Evolutionary conservation across 108 stramenopile species (phyloP).

Genomic region (Skeletonema potamos): DNA sequence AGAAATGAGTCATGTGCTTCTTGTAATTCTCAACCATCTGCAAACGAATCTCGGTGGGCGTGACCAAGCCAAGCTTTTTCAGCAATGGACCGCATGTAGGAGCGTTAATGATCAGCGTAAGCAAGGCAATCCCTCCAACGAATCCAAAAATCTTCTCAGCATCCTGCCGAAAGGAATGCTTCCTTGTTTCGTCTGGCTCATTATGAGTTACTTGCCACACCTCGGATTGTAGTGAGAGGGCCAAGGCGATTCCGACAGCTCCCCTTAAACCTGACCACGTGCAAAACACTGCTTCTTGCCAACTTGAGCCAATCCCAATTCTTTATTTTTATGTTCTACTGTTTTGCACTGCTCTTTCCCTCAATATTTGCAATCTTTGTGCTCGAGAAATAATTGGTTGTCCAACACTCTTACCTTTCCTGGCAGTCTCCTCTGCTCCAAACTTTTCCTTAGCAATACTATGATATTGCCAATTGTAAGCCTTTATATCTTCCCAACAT

Average conservation of each 20-base stretch:
- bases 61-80: slow-evolving; percentile 51
- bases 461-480: too few relatives aligned
- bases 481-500: too few relatives aligned
- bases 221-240: slow-evolving; percentile 25
- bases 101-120: slow-evolving; percentile 61
- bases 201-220: neutral
- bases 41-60: slow-evolving; percentile 49
- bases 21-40: slow-evolving; percentile 43
- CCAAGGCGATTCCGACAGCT: slow-evolving; percentile 40
- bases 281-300: slow-evolving; percentile 30
- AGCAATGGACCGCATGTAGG: slow-evolving; percentile 54
- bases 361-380: too few relatives aligned
- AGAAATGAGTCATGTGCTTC: neutral
- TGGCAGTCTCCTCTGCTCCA: too few relatives aligned
- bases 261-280: slow-evolving; percentile 29
- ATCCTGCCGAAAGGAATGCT: neutral
- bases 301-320: slow-evolving; percentile 32
- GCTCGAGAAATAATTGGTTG: too few relatives aligned
- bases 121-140: slow-evolving; percentile 56
- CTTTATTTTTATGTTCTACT: too few relatives aligned
- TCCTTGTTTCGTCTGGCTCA: too few relatives aligned
- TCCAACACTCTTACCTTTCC: too few relatives aligned
- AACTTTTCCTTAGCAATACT: too few relatives aligned
- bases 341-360: too few relatives aligned
- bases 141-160: slow-evolving; percentile 35